Evolutionary conservation across 225 moss, liverwort and hornwort genomes (phyloP).

Genomic region (Bryum argenteum): DNA sequence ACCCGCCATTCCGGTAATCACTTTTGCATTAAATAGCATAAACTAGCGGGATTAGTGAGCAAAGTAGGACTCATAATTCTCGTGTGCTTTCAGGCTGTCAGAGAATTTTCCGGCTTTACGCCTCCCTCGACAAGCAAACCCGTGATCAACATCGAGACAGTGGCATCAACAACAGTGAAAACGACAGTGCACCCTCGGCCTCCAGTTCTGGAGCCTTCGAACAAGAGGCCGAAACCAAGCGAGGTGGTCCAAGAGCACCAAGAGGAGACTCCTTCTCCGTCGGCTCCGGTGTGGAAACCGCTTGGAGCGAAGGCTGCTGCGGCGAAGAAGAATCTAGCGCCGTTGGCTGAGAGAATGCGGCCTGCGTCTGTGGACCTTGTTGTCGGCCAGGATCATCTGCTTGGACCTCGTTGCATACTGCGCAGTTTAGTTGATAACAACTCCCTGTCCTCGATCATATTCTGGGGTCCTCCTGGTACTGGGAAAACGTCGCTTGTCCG

Average conservation of each 20-base stretch:
- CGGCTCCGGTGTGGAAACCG: conserved; percentile 46
- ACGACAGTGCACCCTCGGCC: conserved; percentile 40
- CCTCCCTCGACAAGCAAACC: conserved; percentile 34
- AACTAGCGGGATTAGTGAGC: no score
- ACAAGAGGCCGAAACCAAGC: conserved; percentile 46
- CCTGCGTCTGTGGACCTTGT: conserved; percentile 67
- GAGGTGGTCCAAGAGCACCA: conserved; percentile 43
- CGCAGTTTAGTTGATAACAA: conserved; percentile 71
- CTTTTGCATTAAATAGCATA: no score
- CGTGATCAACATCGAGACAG: conserved; percentile 36
- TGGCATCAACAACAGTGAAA: conserved; percentile 36
- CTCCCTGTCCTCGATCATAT: conserved; percentile 67
- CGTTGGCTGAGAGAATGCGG: conserved; percentile 82
- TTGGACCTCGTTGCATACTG: conserved; percentile 69
- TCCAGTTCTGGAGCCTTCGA: conserved; percentile 32
- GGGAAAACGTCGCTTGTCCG: conserved; percentile 89
- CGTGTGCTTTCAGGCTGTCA: conserved; percentile 35
- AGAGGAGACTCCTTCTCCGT: conserved; percentile 37
- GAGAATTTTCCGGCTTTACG: conserved; percentile 32
- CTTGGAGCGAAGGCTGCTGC: conserved; percentile 31
- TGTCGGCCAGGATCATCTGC: conserved; percentile 81
- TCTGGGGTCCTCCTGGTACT: conserved; percentile 86
- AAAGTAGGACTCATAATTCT: no score
- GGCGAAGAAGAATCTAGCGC: conserved; percentile 52
- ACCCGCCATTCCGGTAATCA: conserved; percentile 47